Conservation (phyloP, 352 stramenopile species). For the Peronospora tabacina region DNA sequence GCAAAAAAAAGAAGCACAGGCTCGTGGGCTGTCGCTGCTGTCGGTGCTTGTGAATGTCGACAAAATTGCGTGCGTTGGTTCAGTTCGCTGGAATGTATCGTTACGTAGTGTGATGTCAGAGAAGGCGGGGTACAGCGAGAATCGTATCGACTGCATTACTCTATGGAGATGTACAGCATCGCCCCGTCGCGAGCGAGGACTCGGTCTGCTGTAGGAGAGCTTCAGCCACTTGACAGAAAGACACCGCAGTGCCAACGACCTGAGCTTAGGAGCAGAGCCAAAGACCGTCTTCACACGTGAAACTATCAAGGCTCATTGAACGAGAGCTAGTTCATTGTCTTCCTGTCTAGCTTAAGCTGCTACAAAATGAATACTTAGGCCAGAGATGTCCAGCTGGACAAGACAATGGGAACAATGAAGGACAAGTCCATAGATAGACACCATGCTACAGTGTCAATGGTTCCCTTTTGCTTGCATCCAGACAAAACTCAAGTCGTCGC, state of each 20-base stretch:
- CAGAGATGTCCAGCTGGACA: no score
- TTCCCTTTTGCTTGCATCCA: not conserved
- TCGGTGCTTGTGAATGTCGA: not conserved
- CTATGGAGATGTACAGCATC: not conserved
- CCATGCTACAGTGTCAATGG: not conserved
- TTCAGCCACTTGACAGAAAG: no score
- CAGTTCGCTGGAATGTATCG: not conserved
- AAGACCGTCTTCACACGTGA: no score
- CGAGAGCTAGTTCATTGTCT: no score
- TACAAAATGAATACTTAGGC: no score
- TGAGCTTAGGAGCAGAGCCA: not conserved
- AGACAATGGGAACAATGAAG: no score
- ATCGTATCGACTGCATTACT: not conserved
- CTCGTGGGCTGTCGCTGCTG: not conserved
- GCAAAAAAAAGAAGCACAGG: not conserved
- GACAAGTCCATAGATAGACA: not conserved
- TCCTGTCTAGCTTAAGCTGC: no score
- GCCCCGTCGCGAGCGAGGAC: not conserved
- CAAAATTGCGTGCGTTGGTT: not conserved
- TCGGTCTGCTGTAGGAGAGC: no score
- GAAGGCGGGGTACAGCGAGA: not conserved
- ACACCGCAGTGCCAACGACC: not conserved
- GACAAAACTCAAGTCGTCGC: not conserved
- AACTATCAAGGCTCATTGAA: no score
- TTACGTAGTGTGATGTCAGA: not conserved